Base-by-base conservation (phyloP, 2,329 filamentous ascomycete species). In the Fusarium tuaranense region DNA sequence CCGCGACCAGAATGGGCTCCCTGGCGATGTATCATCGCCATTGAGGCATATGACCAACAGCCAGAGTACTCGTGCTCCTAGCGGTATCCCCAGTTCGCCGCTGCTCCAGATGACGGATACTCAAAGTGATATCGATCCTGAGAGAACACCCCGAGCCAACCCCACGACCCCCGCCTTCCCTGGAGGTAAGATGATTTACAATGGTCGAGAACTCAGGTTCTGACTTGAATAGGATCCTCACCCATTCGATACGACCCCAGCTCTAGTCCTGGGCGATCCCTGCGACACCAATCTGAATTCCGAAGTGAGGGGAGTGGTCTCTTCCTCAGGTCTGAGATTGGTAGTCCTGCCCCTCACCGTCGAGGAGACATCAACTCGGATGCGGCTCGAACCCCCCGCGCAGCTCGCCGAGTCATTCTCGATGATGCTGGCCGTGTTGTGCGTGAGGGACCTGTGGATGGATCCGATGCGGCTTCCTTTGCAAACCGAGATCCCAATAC, bases 341-440 rank as follows among this genome's bases (percentile, higher is more conserved):
- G 88, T 53, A 89, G 89, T 67, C 90, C 92, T 61, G 80, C 79
- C 2, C 79, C 80, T 25, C 79, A 81, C 53, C 91, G 94, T 80
- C 92, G 96, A 79, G 94, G 94, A 78, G 96, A 98, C 80, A 94
- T 98, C 78, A 91, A 97, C 80, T 96, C 95, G 0, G 94, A 97
- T 79, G 88, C 92, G 20, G 88, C 92, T 70, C 86, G 88, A 55
- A 88, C 89, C 8, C 86, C 87, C 63, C 87, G 86, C 36, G 82
- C 86, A 4, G 82, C 86, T 34, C 87, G 88, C 57, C 88, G 89
- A 48, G 87, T 92, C 30, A 86, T 92, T 63, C 83, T 92, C 34
- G 89, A 92, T 73, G 89, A 91, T 61, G 80, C 85, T 36, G 91
- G 91, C 46, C 86, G 88, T 55, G 88, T 92, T 12, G 82, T 91